phyloP scores from a whole-genome alignment of 176 grass and related monocot species.

The Leersia perrieri region DNA sequence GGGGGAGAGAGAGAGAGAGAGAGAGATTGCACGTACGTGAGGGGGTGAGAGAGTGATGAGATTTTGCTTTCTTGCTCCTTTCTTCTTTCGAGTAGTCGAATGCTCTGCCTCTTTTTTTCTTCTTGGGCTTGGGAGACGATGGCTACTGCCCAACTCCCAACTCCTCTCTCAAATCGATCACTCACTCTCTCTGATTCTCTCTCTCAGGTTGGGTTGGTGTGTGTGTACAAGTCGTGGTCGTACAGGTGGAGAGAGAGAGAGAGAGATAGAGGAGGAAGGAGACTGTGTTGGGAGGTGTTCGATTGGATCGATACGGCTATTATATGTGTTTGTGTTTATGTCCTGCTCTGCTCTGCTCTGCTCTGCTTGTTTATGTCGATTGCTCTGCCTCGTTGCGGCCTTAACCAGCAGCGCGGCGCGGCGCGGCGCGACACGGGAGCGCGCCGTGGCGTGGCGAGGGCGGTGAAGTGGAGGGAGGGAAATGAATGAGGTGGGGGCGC shows the following conservation, averaged over 20 bases:
- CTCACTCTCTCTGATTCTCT: background rate
- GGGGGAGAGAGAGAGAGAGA: background rate
- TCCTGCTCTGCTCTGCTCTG: background rate
- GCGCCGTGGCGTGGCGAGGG: background rate
- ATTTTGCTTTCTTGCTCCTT: background rate
- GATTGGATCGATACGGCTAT: background rate
- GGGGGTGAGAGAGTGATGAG: background rate
- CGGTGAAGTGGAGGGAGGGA: background rate
- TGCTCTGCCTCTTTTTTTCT: background rate
- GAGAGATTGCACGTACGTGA: background rate
- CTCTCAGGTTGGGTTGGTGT: background rate
- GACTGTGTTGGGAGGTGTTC: background rate
- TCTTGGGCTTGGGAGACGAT: background rate
- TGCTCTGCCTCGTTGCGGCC: background rate
- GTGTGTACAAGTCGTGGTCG: background rate
- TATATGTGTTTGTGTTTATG: too few species aligned
- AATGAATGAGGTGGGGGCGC: background rate
- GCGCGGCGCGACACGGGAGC: background rate
- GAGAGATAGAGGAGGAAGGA: too few species aligned
- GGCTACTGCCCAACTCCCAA: background rate
- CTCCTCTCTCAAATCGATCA: background rate
- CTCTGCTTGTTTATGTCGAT: background rate
- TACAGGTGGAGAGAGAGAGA: background rate
- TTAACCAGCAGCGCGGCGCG: too few species aligned
- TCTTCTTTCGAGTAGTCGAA: background rate